These are phyloP conservation scores for Debaryomyces prosopidis DNA, from an alignment of 805 yeast species.

Conservation along the genomic window DNA sequence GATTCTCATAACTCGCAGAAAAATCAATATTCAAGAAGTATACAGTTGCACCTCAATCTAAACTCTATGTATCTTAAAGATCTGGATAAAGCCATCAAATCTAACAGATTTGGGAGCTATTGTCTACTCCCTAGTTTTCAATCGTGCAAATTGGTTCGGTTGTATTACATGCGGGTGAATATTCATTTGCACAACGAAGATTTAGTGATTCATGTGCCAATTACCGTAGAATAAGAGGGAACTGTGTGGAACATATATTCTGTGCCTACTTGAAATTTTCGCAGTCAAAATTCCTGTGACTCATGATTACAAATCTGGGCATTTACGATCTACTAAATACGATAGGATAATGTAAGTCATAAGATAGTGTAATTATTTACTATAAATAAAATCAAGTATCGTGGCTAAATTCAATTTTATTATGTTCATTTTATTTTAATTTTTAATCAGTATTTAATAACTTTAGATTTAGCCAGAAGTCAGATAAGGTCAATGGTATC, in stretches of 20 bases:
- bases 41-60: slow-evolving; percentile 2
- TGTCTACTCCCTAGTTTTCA: slow-evolving; percentile 9
- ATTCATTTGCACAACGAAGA: background rate
- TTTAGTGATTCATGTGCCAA: background rate
- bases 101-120: slow-evolving; percentile 8
- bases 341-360: too few relatives aligned
- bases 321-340: too few relatives aligned
- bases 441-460: too few relatives aligned
- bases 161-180: slow-evolving; percentile 4
- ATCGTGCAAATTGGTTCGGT: slow-evolving; percentile 5
- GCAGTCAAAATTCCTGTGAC: background rate
- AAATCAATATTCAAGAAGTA: background rate
- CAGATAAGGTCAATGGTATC: too few relatives aligned
- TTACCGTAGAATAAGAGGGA: background rate
- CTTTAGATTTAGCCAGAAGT: too few relatives aligned
- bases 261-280: background rate
- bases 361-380: too few relatives aligned
- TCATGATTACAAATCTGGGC: background rate
- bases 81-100: slow-evolving; percentile 4
- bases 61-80: slow-evolving; percentile 6
- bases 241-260: background rate
- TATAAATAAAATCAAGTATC: too few relatives aligned
- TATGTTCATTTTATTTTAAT: too few relatives aligned
- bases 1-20: background rate
- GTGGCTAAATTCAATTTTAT: too few relatives aligned